These are phyloP conservation scores for Erythrobasidium hasegawianum DNA, from an alignment of 1,284 basidiomycete genomes.

Conservation along the genomic window DNA sequence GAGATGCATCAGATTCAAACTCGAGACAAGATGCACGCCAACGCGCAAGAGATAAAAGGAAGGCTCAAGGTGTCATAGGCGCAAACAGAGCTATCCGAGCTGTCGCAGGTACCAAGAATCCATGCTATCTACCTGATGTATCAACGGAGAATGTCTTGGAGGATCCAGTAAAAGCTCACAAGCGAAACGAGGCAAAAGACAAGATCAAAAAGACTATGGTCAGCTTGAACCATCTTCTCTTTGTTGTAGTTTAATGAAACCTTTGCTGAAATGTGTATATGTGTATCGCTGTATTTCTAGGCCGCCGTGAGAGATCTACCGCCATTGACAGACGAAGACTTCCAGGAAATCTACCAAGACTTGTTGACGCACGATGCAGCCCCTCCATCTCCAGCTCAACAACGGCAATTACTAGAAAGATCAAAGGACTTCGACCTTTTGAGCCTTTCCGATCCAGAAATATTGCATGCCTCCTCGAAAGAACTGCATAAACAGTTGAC, in stretches of 20 bases:
- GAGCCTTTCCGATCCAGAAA: too few relatives aligned
- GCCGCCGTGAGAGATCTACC: conserved; percentile 17
- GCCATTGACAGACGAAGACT: conserved; percentile 25
- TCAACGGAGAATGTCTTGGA: too few relatives aligned
- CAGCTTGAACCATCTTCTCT: not conserved
- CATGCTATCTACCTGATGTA: too few relatives aligned
- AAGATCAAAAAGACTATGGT: conserved; percentile 20
- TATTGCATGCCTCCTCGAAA: too few relatives aligned
- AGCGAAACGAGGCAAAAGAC: conserved; percentile 9
- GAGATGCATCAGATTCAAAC: not conserved
- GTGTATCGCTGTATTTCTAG: not conserved
- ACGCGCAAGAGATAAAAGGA: not conserved
- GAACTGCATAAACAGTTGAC: too few relatives aligned
- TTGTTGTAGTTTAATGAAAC: not conserved
- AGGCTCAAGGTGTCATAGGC: not conserved
- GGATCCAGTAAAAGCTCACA: not conserved
- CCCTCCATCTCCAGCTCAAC: conserved; percentile 20
- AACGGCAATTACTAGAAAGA: not conserved
- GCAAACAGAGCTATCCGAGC: too few relatives aligned
- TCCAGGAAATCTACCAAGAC: conserved; percentile 18
- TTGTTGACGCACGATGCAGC: conserved; percentile 19
- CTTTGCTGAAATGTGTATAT: conserved; percentile 1
- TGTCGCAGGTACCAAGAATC: too few relatives aligned
- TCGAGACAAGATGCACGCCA: not conserved
- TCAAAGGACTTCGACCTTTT: too few relatives aligned